Base-by-base conservation (phyloP, 208 protist species). In the Leishmania mexicana region DNA sequence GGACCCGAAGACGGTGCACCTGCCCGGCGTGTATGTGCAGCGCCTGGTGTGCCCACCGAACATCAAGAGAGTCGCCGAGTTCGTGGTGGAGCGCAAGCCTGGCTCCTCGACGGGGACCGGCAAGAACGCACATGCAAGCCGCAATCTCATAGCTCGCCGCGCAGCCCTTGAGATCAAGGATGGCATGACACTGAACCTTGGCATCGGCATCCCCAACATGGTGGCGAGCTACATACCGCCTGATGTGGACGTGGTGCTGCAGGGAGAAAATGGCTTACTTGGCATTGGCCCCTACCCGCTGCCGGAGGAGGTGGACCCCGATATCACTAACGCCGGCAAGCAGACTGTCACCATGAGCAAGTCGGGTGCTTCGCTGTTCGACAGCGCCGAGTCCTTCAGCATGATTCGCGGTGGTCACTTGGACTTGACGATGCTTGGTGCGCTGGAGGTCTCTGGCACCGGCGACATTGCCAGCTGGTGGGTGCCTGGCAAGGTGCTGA, bases 401-500 rank as follows among this genome's bases (percentile, higher is more conserved):
- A 99, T 99, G 97, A 99, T 99, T 71, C 89, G 98, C 76, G 98
- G 96, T 72, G 92, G 91, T 21, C 95, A 99, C 73, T 85, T 99
- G 40, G 90, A 98, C 76, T 58, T 98, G 21, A 99, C 98, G 54
- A 96, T 99, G 75, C 82, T 99, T 5, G 98, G 97, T 28, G 97
- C 91, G 64, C 88, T 99, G 78, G 85, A 99, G 83, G 96, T 99
- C 0, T 84, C 93, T 3, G 24, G 60, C 1, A 92, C 76, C 62
- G 98, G 98, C 47, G 98, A 99, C 83, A 85, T 99, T 4, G 98
- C 98, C 62, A 99, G 98, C 85, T 99, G 97, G 97, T 94, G 97
- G n/a, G 96, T 99, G 60, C 98, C 98, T 8, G 93, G 93, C 21
- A 98, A 98, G 79, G 88, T 98, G 86, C 92, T 99, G 42, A 99